These are phyloP conservation scores for Hylodesmum podocarpum DNA, from an alignment of 306 rosid species.

Conservation along the genomic window DNA sequence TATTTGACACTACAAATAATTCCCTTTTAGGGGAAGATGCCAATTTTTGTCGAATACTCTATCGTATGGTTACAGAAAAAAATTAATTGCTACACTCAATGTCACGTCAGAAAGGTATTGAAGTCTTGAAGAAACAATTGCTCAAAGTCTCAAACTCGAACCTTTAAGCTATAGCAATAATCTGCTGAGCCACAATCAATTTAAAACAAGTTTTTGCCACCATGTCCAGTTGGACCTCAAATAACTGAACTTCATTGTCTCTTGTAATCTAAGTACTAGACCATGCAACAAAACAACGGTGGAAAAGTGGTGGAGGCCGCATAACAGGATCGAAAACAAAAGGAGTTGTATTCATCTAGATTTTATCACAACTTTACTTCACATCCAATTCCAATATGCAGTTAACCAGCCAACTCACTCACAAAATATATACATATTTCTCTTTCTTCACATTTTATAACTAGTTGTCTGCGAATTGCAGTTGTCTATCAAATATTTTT, in stretches of 20 bases:
- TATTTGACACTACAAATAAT: slow-evolving; percentile 11
- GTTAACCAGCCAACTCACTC: too few species aligned
- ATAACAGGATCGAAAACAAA: neutral
- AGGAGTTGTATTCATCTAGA: too few species aligned
- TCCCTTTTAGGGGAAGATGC: neutral
- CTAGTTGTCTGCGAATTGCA: too few species aligned
- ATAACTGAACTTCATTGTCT: slow-evolving; percentile 7
- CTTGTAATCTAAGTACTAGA: neutral
- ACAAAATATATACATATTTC: too few species aligned
- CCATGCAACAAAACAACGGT: neutral
- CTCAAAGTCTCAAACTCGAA: neutral
- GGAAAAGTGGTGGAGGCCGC: neutral
- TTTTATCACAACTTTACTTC: too few species aligned
- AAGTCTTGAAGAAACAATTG: neutral
- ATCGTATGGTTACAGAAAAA: neutral
- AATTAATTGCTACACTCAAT: neutral
- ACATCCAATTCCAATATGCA: too few species aligned
- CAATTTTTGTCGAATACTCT: neutral
- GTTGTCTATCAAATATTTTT: too few species aligned
- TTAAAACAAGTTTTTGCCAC: neutral
- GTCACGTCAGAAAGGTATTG: neutral
- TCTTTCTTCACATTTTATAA: too few species aligned
- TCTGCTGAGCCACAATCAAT: slow-evolving; percentile 1
- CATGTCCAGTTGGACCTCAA: neutral
- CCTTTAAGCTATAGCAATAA: neutral